Evolutionary conservation across 768 basidiomycete genomes (phyloP).

Genomic region (Pleurotus ostreatus): DNA sequence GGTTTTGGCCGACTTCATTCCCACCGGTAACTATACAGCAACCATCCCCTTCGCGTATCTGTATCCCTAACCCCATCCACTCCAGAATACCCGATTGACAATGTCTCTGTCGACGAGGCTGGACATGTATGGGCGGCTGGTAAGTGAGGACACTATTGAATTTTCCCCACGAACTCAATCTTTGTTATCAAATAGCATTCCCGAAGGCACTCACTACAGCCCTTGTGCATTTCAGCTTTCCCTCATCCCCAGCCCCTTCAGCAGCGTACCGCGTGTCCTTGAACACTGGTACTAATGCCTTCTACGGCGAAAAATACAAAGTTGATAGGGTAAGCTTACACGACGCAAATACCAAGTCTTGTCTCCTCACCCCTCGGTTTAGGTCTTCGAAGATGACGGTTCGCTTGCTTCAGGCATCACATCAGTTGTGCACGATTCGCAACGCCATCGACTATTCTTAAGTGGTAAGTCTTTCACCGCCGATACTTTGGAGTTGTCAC

Average conservation of each 20-base stretch:
- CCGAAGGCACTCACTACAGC: slow-evolving; percentile 32
- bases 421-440: slow-evolving; percentile 49
- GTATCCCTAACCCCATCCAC: neutral
- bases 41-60: neutral
- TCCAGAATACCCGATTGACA: slow-evolving; percentile 35
- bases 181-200: slow-evolving; percentile 29
- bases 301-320: slow-evolving; percentile 57
- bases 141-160: slow-evolving; percentile 17
- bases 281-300: slow-evolving; percentile 47
- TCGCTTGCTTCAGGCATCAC: slow-evolving; percentile 52
- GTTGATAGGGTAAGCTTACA: slow-evolving; percentile 45
- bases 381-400: slow-evolving; percentile 72
- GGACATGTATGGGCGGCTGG: slow-evolving; percentile 65
- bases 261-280: slow-evolving; percentile 48
- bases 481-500: neutral
- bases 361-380: slow-evolving; percentile 9
- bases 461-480: slow-evolving; percentile 39
- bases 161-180: neutral
- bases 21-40: slow-evolving; percentile 37
- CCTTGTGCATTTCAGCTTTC: slow-evolving; percentile 37
- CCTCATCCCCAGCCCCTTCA: slow-evolving; percentile 38
- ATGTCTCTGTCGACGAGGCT: slow-evolving; percentile 53
- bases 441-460: slow-evolving; percentile 48
- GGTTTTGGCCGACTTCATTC: slow-evolving; percentile 46
- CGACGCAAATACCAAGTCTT: neutral